Evolutionary conservation across 192 early-diverging fungal genomes (phyloP).

Genomic region (Gaertneriomyces sp.): DNA sequence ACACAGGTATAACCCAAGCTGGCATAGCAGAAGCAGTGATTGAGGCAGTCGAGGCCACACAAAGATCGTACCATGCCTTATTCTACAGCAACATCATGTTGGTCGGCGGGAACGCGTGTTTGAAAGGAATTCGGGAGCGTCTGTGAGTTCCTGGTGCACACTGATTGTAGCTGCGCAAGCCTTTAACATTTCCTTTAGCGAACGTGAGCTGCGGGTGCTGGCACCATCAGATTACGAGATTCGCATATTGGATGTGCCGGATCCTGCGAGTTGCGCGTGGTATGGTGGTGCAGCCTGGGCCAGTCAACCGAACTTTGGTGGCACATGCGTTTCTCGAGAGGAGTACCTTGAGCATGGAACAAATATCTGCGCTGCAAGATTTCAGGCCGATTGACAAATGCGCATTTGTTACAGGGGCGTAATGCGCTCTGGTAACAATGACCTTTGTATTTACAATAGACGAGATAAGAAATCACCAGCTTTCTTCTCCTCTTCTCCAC

Average conservation of each 20-base stretch:
- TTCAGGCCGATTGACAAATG: not conserved
- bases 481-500: too few species aligned
- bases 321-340: constrained; percentile 51
- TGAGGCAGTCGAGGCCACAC: constrained; percentile 46
- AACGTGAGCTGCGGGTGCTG: constrained; percentile 50
- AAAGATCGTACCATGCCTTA: constrained; percentile 41
- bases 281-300: constrained; percentile 44
- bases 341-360: constrained; percentile 63
- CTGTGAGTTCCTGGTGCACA: constrained; percentile 39
- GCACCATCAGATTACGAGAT: constrained; percentile 57
- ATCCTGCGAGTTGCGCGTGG: constrained; percentile 49
- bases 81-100: constrained; percentile 66
- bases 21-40: constrained; percentile 66
- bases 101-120: constrained; percentile 62
- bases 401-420: too few species aligned
- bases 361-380: not conserved
- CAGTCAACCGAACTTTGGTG: constrained; percentile 31
- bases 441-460: too few species aligned
- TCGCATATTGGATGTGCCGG: constrained; percentile 30
- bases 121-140: constrained; percentile 61
- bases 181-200: not conserved
- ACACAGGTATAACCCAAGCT: constrained; percentile 51
- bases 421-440: too few species aligned
- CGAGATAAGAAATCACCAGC: too few species aligned
- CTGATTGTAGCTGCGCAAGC: too few species aligned